Evolutionary conservation across 768 basidiomycete species (phyloP), one percentile per base, ranked within the genome.

Genomic region (Hysterangium stoloniferum): DNA sequence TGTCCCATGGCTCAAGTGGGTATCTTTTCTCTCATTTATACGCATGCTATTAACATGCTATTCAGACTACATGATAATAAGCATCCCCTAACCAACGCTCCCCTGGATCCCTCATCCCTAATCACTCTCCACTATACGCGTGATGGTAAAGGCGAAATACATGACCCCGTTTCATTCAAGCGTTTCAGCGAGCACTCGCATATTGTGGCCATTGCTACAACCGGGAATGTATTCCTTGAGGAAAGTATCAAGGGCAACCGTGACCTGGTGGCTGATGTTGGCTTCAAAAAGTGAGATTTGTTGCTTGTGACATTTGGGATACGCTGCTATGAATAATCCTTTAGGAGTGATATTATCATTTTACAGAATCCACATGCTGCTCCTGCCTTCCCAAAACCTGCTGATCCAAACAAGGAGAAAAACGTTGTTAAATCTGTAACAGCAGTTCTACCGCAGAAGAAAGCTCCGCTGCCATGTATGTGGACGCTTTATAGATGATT

Each of bases 111-210:
- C 0, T 72, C 79, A 6, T 84, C 87, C 53, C 76, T 92, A 48
- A 84, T 91, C 40, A 76, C 77, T n/a, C 74, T 91, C 27, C 75
- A 87, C 61, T 92, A 91, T 60, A 79, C 83, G 1, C 76, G 90
- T 54, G 94, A 94, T 64, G 71, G 86, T 2, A 80, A 90, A 22
- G 86, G 86, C 33, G 86, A 92, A 65, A 79, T 89, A 11, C 85
- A 96, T 63, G 96, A 99, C 64, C 96, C 96, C 0, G 92, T 99
- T 37, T 91, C 92, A 3, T 99, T 95, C 78, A 98, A 97, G 64
- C 86, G 89, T 2, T 96, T 99, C 75, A 93, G 77, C 62, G 86
- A 95, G 55, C 95, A 98, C 64, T 94, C 95, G 1, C 88, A 97
- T 62, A 88, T 99, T 49, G 88, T 92, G 32, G 87, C 89, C 35